Base-by-base conservation (phyloP, 768 basidiomycete species). In the Pseudohyphozyma bogoriensis region DNA sequence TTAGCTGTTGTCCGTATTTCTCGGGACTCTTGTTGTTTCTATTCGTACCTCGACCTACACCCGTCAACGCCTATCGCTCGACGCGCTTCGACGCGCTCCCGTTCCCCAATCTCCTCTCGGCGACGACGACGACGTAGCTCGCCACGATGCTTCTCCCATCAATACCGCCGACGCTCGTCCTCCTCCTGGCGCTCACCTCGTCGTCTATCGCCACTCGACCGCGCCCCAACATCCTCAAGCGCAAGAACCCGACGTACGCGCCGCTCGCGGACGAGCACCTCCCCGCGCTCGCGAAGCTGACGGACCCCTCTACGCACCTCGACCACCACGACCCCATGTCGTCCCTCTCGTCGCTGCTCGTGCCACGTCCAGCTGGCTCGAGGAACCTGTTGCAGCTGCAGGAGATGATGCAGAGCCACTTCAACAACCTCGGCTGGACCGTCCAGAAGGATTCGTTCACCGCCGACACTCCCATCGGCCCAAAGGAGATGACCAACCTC, bases 361-460 rank as follows among this genome's bases (percentile, higher is more conserved):
- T 96, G 62, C 93, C 93, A 26, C 79, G 93, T 66, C 76, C 83
- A 54, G 79, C 88, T 86, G 76, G 69, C 83, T 79, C 39, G 4
- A 3, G 29, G 15, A 64, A 40, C 53, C 59, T 60, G 42, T 59
- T 47, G 26, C 35, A 46, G 28, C 46, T 67, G 35, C 67, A 70
- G 26, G 37, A 49, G 56, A 8, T 68, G 47, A 36, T 60, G 40
- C 45, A 37, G 42, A 32, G 42, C 24, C 51, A 51, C 47, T 64
- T 58, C n/a, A 10, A 28, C 18, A 16, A 51, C 12, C 59, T 68
- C 18, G 57, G 57, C 18, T 67, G 66, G 65, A 44, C 63, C 61
- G 74, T 91, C 52, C 89, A 95, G 70, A 80, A 84, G 69, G 91
- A 95, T 69, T 76, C 78, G 28, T 97, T 97, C 76, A 81, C 77